A percentile compares a stretch with the other conserved stretches of the same genome.
These are phyloP conservation scores for Diaporthe eres DNA, from an alignment of 2,329 filamentous ascomycete genomes.

Conservation along the genomic window DNA sequence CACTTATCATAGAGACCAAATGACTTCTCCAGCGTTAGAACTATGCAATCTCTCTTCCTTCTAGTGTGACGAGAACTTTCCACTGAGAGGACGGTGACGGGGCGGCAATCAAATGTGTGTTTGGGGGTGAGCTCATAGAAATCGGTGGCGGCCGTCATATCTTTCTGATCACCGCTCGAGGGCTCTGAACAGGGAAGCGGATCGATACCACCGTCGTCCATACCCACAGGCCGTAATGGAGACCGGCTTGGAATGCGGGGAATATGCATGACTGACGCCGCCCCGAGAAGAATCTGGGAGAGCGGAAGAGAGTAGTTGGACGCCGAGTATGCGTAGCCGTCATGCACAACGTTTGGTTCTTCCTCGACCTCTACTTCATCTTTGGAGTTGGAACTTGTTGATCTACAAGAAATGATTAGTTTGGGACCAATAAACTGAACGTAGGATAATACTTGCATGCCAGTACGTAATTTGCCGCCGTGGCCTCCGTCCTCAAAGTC, in stretches of 20 bases:
- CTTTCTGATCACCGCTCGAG: conserved; percentile 13
- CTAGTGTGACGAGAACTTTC: conserved; percentile 10
- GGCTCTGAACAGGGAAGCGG: not conserved
- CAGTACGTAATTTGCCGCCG: not conserved
- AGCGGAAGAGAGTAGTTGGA: conserved; percentile 14
- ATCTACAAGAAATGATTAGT: conserved; percentile 16
- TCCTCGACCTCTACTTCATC: conserved; percentile 15
- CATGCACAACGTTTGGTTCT: conserved; percentile 14
- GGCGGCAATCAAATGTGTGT: conserved; percentile 16
- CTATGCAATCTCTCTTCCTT: conserved; percentile 15
- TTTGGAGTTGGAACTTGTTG: conserved; percentile 4
- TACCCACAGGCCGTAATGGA: conserved; percentile 11
- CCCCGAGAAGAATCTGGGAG: conserved; percentile 16
- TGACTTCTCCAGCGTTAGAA: conserved; percentile 14
- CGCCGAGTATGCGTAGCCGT: conserved; percentile 12
- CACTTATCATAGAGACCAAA: conserved; percentile 22
- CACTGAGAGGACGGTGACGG: conserved; percentile 9
- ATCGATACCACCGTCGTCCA: conserved; percentile 5
- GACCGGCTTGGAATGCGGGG: conserved; percentile 13
- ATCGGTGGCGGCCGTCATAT: not conserved
- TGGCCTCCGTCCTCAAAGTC: not conserved
- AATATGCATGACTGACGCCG: conserved; percentile 8
- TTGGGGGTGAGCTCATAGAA: conserved; percentile 6
- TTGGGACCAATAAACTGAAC: conserved; percentile 1
- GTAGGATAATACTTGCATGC: not conserved